These are phyloP conservation scores for Phytophthora kernoviae DNA, from an alignment of 352 stramenopile species.

Conservation along the genomic window DNA sequence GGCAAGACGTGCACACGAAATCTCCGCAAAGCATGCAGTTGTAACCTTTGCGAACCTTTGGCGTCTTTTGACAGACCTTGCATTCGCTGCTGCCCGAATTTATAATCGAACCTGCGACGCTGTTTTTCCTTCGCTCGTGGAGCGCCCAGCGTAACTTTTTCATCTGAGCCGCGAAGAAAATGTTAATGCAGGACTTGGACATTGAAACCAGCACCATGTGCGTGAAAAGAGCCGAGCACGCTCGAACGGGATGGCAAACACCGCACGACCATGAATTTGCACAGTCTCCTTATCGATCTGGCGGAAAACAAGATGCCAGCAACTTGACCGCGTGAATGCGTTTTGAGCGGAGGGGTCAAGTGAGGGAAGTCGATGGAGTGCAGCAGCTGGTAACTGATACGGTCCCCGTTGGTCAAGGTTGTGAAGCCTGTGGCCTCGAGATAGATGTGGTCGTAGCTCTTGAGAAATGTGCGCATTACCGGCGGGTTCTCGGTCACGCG, in stretches of 20 bases:
- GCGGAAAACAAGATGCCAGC: slow-evolving; percentile 27
- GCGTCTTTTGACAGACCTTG: slow-evolving; percentile 36
- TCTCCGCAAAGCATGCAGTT: slow-evolving; percentile 35
- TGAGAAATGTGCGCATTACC: slow-evolving; percentile 31
- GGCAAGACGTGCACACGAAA: slow-evolving; percentile 33
- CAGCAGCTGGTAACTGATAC: slow-evolving; percentile 35
- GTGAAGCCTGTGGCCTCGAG: slow-evolving; percentile 39
- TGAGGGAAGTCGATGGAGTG: slow-evolving; percentile 39
- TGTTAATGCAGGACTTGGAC: slow-evolving; percentile 37
- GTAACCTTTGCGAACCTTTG: slow-evolving; percentile 24
- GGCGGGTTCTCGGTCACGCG: slow-evolving; percentile 33
- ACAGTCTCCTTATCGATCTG: slow-evolving; percentile 25
- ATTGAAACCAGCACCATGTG: slow-evolving; percentile 34
- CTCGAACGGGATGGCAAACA: slow-evolving; percentile 33
- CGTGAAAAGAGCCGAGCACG: slow-evolving; percentile 27
- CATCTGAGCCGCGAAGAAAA: slow-evolving; percentile 38
- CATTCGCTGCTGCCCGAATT: slow-evolving; percentile 20
- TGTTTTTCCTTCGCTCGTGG: slow-evolving; percentile 20
- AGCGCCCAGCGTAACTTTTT: slow-evolving; percentile 40
- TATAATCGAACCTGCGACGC: not conserved
- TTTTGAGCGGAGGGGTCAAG: slow-evolving; percentile 24
- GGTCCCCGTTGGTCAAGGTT: slow-evolving; percentile 21
- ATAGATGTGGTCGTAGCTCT: slow-evolving; percentile 46
- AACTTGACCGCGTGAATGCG: slow-evolving; percentile 25
- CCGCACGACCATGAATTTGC: slow-evolving; percentile 22